Evolutionary conservation across 495 filamentous ascomycete genomes (phyloP).

Genomic region (Penicillium parvum): DNA sequence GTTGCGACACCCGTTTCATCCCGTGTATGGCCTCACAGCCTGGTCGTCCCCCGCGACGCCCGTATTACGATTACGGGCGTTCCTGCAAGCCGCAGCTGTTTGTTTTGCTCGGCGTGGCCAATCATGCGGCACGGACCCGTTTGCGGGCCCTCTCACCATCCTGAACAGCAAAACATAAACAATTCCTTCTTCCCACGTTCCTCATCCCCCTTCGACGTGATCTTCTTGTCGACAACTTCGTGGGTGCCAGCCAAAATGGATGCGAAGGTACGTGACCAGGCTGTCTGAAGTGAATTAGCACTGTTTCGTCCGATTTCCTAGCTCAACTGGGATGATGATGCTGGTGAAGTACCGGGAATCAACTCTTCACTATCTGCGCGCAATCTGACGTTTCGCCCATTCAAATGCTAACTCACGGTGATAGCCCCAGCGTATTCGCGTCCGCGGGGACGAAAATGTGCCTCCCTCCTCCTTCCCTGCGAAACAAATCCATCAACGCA

Average conservation of each 20-base stretch:
- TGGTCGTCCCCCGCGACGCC: constrained; percentile 4
- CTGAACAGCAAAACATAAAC: constrained; percentile 38
- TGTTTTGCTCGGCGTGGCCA: constrained; percentile 23
- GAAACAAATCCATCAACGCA: constrained; percentile 70
- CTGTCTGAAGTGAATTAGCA: too few relatives aligned
- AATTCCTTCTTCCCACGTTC: constrained; percentile 13
- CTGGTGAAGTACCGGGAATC: not conserved
- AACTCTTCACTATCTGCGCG: not conserved
- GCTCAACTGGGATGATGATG: too few relatives aligned
- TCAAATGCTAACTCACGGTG: constrained; percentile 9
- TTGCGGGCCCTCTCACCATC: constrained; percentile 6
- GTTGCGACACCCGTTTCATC: too few relatives aligned
- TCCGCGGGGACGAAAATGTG: constrained; percentile 71
- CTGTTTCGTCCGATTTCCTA: too few relatives aligned
- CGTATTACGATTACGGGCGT: not conserved
- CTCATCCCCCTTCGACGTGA: constrained; percentile 3
- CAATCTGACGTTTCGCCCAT: not conserved
- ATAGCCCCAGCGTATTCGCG: constrained; percentile 72
- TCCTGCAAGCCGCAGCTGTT: constrained; percentile 16
- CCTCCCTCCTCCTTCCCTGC: constrained; percentile 43
- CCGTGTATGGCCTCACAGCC: not conserved
- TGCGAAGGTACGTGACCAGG: constrained; percentile 36
- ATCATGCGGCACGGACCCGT: constrained; percentile 13
- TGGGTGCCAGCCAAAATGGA: constrained; percentile 28
- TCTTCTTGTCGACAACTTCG: not conserved